Conservation (phyloP, 148 eudicot genomes). For the Fagopyrum tataricum region DNA sequence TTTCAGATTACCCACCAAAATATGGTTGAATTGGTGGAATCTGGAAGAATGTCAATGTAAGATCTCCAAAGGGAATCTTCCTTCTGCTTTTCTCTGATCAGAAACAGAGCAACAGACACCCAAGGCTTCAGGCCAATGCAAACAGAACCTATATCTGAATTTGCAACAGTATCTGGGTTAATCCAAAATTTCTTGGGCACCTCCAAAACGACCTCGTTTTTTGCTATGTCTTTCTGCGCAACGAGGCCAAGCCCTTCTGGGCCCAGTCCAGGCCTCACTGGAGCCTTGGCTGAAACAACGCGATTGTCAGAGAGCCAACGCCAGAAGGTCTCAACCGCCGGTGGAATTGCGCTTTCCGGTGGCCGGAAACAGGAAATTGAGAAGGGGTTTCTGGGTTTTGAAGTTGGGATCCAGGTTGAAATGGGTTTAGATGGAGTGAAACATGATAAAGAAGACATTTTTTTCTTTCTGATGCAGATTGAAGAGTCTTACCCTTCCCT, state of each 20-base stretch:
- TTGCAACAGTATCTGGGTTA: slow-evolving; percentile 60
- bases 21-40: slow-evolving; percentile 70
- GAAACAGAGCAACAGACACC: slow-evolving; percentile 76
- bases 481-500: background rate
- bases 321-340: slow-evolving; percentile 70
- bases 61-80: slow-evolving; percentile 49
- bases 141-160: slow-evolving; percentile 64
- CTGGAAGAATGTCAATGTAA: slow-evolving; percentile 70
- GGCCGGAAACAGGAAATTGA: slow-evolving; percentile 28
- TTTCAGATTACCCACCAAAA: slow-evolving; percentile 64
- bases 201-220: slow-evolving; percentile 89
- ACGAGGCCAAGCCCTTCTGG: slow-evolving; percentile 78
- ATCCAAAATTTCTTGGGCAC: slow-evolving; percentile 82
- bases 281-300: slow-evolving; percentile 48
- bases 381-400: slow-evolving; percentile 17
- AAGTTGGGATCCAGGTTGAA: slow-evolving; percentile 7
- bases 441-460: background rate
- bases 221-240: slow-evolving; percentile 56
- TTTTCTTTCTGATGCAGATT: background rate
- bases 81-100: slow-evolving; percentile 62
- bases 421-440: background rate
- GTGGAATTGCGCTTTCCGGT: slow-evolving; percentile 32
- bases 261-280: slow-evolving; percentile 57
- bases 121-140: slow-evolving; percentile 84
- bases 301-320: slow-evolving; percentile 67